Conservation (phyloP, 2,329 filamentous ascomycete species). For the Daldinia eschscholtzii region DNA sequence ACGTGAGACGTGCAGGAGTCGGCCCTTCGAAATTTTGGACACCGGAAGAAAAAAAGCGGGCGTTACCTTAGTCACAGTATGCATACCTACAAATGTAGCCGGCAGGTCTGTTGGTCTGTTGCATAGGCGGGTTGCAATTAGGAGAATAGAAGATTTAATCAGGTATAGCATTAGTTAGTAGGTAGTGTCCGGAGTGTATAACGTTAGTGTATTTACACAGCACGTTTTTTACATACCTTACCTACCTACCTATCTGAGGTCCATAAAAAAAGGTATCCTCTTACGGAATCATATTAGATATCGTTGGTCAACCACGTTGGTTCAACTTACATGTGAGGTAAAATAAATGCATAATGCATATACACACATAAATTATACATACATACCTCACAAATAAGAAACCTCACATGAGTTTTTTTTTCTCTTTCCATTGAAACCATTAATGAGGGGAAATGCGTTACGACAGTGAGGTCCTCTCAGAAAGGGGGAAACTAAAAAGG, state of each 20-base stretch:
- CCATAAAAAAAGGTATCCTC: background rate
- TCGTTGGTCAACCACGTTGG: slow-evolving; percentile 5
- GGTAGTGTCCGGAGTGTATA: no score
- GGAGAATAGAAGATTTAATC: slow-evolving; percentile 23
- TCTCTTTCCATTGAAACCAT: slow-evolving; percentile 30
- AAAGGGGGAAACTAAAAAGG: slow-evolving; percentile 7
- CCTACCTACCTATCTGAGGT: background rate
- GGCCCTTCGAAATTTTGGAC: slow-evolving; percentile 32
- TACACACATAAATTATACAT: slow-evolving; percentile 15
- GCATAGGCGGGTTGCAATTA: slow-evolving; percentile 15
- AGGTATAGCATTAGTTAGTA: slow-evolving; percentile 9
- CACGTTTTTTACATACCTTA: background rate
- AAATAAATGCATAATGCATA: slow-evolving; percentile 18
- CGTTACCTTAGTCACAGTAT: slow-evolving; percentile 25
- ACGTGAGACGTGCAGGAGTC: slow-evolving; percentile 35
- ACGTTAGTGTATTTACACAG: background rate
- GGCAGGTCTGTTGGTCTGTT: background rate
- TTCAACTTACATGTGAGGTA: slow-evolving; percentile 21
- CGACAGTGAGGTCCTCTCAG: background rate
- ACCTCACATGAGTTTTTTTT: slow-evolving; percentile 20
- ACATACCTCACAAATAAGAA: slow-evolving; percentile 19
- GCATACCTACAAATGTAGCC: background rate
- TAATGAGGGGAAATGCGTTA: slow-evolving; percentile 19
- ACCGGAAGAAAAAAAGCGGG: slow-evolving; percentile 32
- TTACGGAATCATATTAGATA: background rate